These are phyloP conservation scores for Crithidia brevicula DNA, from an alignment of 208 protist genomes.

Conservation along the genomic window DNA sequence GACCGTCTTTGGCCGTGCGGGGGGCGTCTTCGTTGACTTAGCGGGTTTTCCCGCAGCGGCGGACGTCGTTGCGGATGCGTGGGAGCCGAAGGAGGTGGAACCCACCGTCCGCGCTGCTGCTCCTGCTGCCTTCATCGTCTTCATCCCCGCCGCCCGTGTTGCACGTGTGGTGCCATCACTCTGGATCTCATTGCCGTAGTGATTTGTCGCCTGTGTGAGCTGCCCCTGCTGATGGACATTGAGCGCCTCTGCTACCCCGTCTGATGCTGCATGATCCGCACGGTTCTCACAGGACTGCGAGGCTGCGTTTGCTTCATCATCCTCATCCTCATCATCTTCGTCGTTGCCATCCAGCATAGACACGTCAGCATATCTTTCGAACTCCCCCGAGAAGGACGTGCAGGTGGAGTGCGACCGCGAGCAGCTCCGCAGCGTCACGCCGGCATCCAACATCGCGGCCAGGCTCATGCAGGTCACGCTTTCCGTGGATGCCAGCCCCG, in stretches of 20 bases:
- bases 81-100: too few relatives aligned
- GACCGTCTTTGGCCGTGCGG: neutral
- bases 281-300: too few relatives aligned
- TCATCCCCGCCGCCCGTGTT: too few relatives aligned
- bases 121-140: too few relatives aligned
- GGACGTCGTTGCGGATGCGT: too few relatives aligned
- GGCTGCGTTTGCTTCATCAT: neutral
- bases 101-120: neutral
- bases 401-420: neutral
- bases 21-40: neutral
- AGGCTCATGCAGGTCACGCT: neutral
- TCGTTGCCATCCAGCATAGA: neutral
- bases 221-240: conserved; percentile 1
- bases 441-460: conserved; percentile 8
- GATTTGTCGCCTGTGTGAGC: neutral
- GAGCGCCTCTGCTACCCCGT: too few relatives aligned
- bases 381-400: neutral
- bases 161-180: too few relatives aligned
- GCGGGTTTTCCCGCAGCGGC: neutral
- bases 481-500: neutral
- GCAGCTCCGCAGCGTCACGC: conserved; percentile 1
- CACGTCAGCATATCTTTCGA: neutral
- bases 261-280: too few relatives aligned
- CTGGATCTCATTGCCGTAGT: too few relatives aligned
- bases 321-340: too few relatives aligned